Base-by-base conservation (phyloP, 257 asterid species). In the Nicotiana attenuata region DNA sequence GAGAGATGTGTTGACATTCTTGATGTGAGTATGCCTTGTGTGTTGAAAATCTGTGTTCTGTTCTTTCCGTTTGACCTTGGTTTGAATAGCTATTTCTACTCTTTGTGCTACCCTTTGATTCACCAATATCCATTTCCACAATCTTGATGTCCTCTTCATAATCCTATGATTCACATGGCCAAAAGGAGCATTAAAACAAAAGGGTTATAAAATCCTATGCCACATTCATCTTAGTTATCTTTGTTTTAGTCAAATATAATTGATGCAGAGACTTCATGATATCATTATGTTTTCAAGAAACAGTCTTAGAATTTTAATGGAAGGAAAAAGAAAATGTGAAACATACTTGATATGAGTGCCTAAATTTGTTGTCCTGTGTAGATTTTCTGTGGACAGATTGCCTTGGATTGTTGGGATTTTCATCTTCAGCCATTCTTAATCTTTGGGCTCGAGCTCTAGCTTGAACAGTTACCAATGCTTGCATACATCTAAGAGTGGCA, bases 81-180 rank as follows among this genome's bases (percentile, higher is more conserved):
- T 87, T 95, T 17, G 99, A 91, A 83, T 90, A 92, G 87, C 97
- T 92, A 81, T 85, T 91, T 31, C 99, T 84, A 71, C 92, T 85
- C 73, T 82, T 89, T 61, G 91, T 83, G 7, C 81, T 89, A 10
- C 90, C 91, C 87, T 87, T 92, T 86, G 86, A 84, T 83, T 90
- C 92, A 16, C 97, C 97, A 1, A 88, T 81, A 71, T 96, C 99
- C 97, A 96, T 91, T 82, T 96, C 98, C n/a, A 96, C 99, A 28
- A 96, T 96, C 92, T 96, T 96, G 83, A 96, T 85, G 89, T 94
- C 91, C 87, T 96, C 99, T 63, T 96, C 96, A 10, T 65, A 85
- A 81, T 94, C 97, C 97, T 96, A 59, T 55, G 14, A 71, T 63
- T 68, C 4, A 59, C 5, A 81, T 60, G 22, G 66, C 55, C 76